Evolutionary conservation across 805 yeast genomes (phyloP).

Genomic region (Candida ulmi): DNA sequence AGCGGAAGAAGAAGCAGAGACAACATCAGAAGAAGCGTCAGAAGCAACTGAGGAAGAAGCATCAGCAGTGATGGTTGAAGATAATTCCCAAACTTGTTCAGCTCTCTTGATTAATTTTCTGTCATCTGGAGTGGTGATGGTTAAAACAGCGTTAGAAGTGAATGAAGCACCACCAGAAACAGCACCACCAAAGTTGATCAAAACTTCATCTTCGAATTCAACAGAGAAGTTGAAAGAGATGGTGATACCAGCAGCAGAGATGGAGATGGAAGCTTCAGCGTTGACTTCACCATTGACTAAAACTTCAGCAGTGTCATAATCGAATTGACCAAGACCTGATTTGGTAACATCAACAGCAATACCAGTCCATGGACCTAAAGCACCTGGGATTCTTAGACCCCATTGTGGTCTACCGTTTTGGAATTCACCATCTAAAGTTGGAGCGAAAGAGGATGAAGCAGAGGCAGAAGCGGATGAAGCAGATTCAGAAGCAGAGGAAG

Average conservation of each 20-base stretch:
- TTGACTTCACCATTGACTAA: conserved; percentile 8
- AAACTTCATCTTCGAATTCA: neutral
- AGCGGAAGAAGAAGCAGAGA: no score
- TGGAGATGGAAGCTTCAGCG: neutral
- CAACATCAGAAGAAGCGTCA: conserved; percentile 3
- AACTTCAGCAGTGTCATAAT: conserved; percentile 6
- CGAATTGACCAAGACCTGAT: conserved; percentile 6
- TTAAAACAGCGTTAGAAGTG: conserved; percentile 4
- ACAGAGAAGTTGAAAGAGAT: conserved; percentile 4
- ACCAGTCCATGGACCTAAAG: conserved; percentile 18
- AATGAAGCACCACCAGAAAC: conserved; percentile 6
- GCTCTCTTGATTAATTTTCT: neutral
- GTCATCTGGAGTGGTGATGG: conserved; percentile 1
- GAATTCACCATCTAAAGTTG: conserved; percentile 5
- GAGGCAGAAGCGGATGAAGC: conserved; percentile 1
- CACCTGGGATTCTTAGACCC: conserved; percentile 14
- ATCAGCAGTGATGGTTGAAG: conserved; percentile 6
- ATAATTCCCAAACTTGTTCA: conserved; percentile 3
- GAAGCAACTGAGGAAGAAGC: conserved; percentile 12
- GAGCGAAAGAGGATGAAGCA: conserved; percentile 1
- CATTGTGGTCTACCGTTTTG: conserved; percentile 11
- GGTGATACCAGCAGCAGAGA: conserved; percentile 5
- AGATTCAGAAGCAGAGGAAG: neutral
- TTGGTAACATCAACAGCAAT: conserved; percentile 5
- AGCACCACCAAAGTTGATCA: conserved; percentile 1